A percentile compares a stretch with the other conserved stretches of the same genome.
Conservation (phyloP, 352 stramenopile genomes). For the Globisporangium mamillatum region DNA sequence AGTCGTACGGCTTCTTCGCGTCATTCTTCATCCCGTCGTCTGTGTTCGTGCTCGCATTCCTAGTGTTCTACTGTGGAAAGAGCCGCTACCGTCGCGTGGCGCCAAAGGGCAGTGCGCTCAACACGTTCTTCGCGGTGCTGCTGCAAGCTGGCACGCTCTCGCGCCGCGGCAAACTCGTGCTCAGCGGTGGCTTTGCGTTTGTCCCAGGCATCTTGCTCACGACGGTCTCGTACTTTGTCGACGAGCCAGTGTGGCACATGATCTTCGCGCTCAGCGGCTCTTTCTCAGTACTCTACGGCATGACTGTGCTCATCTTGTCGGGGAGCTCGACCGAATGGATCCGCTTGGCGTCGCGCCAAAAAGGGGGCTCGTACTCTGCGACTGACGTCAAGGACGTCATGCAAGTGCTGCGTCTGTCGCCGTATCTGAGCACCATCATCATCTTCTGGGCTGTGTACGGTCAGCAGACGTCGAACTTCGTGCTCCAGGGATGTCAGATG, state of each 20-base stretch:
- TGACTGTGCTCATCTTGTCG: conserved; percentile 62
- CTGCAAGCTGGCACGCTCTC: conserved; percentile 56
- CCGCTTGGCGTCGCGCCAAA: conserved; percentile 35
- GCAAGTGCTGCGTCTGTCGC: conserved; percentile 76
- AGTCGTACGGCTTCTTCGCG: conserved; percentile 84
- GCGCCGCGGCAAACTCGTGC: conserved; percentile 59
- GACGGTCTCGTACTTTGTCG: conserved; percentile 77
- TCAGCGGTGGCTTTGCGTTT: conserved; percentile 72
- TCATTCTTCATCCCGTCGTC: conserved; percentile 85
- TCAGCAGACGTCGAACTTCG: conserved; percentile 84
- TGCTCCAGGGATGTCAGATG: conserved; percentile 90
- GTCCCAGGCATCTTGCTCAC: conserved; percentile 73
- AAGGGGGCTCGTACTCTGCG: conserved; percentile 51
- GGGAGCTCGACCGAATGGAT: conserved; percentile 67
- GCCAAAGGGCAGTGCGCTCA: conserved; percentile 75
- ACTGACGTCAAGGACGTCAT: conserved; percentile 67
- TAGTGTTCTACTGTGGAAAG: conserved; percentile 78
- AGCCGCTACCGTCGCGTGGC: conserved; percentile 60
- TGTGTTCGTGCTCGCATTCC: conserved; percentile 74
- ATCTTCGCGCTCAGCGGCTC: conserved; percentile 52
- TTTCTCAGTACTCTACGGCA: conserved; percentile 60
- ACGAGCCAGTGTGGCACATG: conserved; percentile 56
- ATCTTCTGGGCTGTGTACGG: conserved; percentile 86
- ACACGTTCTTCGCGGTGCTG: conserved; percentile 69
- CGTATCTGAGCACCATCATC: conserved; percentile 82